Evolutionary conservation across 75 land plant genomes (phyloP).

Genomic region (Picea sitchensis): DNA sequence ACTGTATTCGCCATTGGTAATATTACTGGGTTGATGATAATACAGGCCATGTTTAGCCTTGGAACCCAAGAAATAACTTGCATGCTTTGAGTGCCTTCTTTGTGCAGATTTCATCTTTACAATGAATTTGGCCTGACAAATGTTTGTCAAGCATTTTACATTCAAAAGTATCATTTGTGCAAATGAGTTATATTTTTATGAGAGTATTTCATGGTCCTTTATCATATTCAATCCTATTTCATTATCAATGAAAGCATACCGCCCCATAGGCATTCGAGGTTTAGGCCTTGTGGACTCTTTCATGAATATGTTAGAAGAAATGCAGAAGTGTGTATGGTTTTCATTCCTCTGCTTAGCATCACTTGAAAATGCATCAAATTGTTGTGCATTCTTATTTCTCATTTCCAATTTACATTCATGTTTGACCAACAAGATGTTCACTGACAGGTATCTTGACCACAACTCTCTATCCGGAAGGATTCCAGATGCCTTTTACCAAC

Average conservation of each 20-base stretch:
- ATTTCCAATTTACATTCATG: not conserved
- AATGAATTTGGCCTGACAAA: not conserved
- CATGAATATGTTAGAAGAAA: not conserved
- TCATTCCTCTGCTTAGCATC: not conserved
- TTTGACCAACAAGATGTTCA: not conserved
- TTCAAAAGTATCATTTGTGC: not conserved
- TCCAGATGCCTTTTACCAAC: slow-evolving; percentile 75
- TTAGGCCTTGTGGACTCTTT: not conserved
- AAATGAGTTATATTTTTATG: not conserved
- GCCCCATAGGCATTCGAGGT: not conserved
- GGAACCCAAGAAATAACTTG: too few species aligned
- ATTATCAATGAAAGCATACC: not conserved
- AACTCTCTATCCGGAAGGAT: slow-evolving; percentile 72
- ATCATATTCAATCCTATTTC: not conserved
- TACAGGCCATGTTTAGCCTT: too few species aligned
- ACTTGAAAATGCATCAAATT: not conserved
- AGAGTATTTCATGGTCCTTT: not conserved
- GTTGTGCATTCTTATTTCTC: not conserved
- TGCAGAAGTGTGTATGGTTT: not conserved
- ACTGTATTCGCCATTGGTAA: too few species aligned
- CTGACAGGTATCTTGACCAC: slow-evolving; percentile 76
- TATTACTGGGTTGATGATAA: too few species aligned
- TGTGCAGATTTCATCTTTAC: not conserved
- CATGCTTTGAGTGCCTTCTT: not conserved
- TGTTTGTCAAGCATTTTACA: not conserved